Base-by-base conservation (phyloP, 257 asterid genomes). In the Sherardia arvensis region DNA sequence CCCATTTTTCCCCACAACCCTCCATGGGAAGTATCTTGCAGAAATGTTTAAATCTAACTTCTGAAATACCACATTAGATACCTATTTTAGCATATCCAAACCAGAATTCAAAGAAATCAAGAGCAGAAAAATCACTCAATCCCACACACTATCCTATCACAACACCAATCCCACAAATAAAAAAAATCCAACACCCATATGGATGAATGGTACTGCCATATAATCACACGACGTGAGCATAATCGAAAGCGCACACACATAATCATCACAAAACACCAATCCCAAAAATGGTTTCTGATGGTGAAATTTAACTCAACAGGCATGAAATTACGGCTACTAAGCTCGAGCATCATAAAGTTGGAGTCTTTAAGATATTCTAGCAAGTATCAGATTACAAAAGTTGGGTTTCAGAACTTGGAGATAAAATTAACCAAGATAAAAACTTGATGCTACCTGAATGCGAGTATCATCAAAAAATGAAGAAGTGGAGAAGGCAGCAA, bases 391-490 rank as follows among this genome's bases (percentile, higher is more conserved):
- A 9, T 9, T 38, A 38, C 45, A 38, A 38, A 10, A 10, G 45
- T 14, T 43, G 20, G 49, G 7, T 43, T 43, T 43, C 49, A 43
- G 49, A 14, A 14, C 20, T n/a, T n/a, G n/a, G n/a, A n/a, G n/a
- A 43, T 6, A 15, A 43, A 15, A 38, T 38, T 11, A 11, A 43
- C 49, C n/a, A 12, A 43, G 55, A 49, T n/a, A 18, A 49, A 3
- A 49, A 49, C 26, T n/a, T 49, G 55, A 38, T 33, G 28, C 21
- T 20, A 92, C 97, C 96, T 92, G 99, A 59, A 73, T 82, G 76
- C 83, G 95, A 66, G 96, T 87, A 53, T 92, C 97, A 66, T 88
- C 96, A 29, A 88, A 88, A 62, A 90, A 82, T 69, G 87, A 75
- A 12, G 98, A 86, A 33, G 95, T 84, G 58, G 90, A 77, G 81